phyloP scores from a whole-genome alignment of 805 yeast genomes.

The Myxozyma melibiosi region DNA sequence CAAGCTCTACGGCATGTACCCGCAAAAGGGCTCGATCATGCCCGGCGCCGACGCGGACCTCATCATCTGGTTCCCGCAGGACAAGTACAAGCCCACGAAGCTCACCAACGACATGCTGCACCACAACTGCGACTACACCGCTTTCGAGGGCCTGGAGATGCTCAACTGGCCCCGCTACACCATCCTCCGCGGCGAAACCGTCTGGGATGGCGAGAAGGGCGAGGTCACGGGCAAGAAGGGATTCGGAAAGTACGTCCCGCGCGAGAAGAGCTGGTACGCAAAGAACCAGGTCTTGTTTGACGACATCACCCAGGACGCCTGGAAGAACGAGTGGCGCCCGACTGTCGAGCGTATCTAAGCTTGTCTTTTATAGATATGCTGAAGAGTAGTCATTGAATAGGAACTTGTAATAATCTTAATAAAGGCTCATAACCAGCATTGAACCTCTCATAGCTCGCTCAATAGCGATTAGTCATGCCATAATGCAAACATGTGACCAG shows the following conservation, averaged over 20 bases:
- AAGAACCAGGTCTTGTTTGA: conserved; percentile 32
- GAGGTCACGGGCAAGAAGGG: conserved; percentile 34
- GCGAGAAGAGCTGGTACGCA: conserved; percentile 31
- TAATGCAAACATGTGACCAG: no score
- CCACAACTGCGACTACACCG: conserved; percentile 38
- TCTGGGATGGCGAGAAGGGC: conserved; percentile 34
- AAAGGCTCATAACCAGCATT: no score
- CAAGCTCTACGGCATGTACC: conserved; percentile 49
- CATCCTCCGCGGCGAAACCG: conserved; percentile 40
- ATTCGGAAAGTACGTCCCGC: conserved; percentile 29
- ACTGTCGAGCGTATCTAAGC: background rate
- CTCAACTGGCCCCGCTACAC: conserved; percentile 54
- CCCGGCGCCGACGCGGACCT: conserved; percentile 55
- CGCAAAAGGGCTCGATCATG: conserved; percentile 48
- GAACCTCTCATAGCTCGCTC: no score
- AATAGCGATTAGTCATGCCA: no score
- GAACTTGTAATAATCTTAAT: no score
- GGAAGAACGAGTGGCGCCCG: conserved; percentile 34
- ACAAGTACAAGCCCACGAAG: conserved; percentile 41
- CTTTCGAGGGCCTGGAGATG: conserved; percentile 45
- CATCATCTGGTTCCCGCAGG: conserved; percentile 52
- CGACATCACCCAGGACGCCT: conserved; percentile 22
- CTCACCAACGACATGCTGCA: conserved; percentile 40
- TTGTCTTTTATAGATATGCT: background rate
- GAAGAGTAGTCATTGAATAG: no score